A percentile compares a stretch with the other conserved stretches of the same genome.
These are phyloP conservation scores for Ascodesmis nigricans DNA, from an alignment of 495 filamentous ascomycete genomes.

Conservation along the genomic window DNA sequence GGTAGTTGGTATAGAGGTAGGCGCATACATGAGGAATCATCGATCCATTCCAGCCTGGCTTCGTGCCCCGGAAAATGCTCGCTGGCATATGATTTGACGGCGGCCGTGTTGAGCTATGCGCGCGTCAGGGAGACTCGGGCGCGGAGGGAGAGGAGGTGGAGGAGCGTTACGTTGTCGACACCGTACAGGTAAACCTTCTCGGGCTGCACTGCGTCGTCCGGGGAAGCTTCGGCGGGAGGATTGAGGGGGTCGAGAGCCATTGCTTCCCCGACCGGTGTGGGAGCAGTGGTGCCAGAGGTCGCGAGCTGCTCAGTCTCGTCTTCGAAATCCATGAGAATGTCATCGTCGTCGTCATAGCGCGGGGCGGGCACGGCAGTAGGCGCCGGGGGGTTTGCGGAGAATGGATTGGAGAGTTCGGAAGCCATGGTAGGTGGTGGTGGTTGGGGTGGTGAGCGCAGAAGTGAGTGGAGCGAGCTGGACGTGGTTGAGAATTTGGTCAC, in stretches of 20 bases:
- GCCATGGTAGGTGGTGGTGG: too few relatives aligned
- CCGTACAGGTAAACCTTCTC: conserved; percentile 65
- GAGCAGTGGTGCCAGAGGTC: not conserved
- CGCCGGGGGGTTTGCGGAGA: too few relatives aligned
- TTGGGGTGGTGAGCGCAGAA: too few relatives aligned
- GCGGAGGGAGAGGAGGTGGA: not conserved
- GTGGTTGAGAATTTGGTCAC: too few relatives aligned
- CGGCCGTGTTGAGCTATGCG: conserved; percentile 36
- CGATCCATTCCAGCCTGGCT: conserved; percentile 69
- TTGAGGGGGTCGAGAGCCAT: conserved; percentile 10
- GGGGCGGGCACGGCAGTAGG: too few relatives aligned
- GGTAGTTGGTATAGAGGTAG: not conserved
- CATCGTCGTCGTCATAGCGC: conserved; percentile 18
- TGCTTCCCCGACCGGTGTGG: conserved; percentile 2
- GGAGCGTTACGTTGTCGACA: conserved; percentile 40
- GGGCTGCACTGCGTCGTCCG: conserved; percentile 22
- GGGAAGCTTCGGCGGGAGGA: not conserved
- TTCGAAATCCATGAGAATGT: conserved; percentile 21
- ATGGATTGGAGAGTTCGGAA: too few relatives aligned
- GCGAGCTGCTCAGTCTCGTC: conserved; percentile 6
- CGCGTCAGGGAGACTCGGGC: not conserved
- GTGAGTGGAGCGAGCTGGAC: too few relatives aligned
- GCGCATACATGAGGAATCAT: conserved; percentile 45
- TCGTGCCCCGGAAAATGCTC: conserved; percentile 40
- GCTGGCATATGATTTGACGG: conserved; percentile 47